phyloP scores from a whole-genome alignment of 1,284 basidiomycete species.

The Pterulicium gracile region DNA sequence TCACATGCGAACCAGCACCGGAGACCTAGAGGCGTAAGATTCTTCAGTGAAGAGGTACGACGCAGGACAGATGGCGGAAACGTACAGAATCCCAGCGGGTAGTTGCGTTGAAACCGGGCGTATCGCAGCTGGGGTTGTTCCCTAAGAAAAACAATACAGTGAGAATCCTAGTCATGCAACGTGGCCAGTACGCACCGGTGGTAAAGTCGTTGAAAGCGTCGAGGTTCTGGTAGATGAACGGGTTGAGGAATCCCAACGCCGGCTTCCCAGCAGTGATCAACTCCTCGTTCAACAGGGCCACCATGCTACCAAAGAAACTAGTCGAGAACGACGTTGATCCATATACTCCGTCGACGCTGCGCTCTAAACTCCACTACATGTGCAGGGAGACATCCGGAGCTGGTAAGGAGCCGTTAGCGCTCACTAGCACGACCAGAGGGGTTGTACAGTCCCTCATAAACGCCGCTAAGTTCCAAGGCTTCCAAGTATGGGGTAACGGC shows the following conservation, averaged over 20 bases:
- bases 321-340: no score
- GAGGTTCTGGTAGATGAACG: slow-evolving; percentile 27
- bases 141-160: slow-evolving; percentile 5
- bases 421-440: slow-evolving; percentile 9
- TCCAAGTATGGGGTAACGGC: slow-evolving; percentile 16
- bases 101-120: slow-evolving; percentile 17
- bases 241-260: slow-evolving; percentile 38
- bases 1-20: background rate
- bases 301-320: slow-evolving; percentile 29
- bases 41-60: background rate
- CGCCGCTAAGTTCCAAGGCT: slow-evolving; percentile 1
- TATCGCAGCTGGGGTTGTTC: slow-evolving; percentile 26
- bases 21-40: background rate
- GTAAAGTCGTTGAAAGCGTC: slow-evolving; percentile 34
- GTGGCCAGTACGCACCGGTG: background rate
- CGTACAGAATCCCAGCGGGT: slow-evolving; percentile 22
- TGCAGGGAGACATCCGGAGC: background rate
- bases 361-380: slow-evolving; percentile 33
- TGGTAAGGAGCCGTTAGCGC: slow-evolving; percentile 3
- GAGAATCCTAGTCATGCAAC: no score
- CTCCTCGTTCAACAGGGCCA: slow-evolving; percentile 34
- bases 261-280: slow-evolving; percentile 21
- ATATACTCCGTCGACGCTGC: no score
- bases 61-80: slow-evolving; percentile 1
- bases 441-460: slow-evolving; percentile 6